Percentiles rank a stretch among this genome's conserved stretches.
Evolutionary conservation across 2,329 filamentous ascomycete species (phyloP).

Genomic region (Fusarium udum): DNA sequence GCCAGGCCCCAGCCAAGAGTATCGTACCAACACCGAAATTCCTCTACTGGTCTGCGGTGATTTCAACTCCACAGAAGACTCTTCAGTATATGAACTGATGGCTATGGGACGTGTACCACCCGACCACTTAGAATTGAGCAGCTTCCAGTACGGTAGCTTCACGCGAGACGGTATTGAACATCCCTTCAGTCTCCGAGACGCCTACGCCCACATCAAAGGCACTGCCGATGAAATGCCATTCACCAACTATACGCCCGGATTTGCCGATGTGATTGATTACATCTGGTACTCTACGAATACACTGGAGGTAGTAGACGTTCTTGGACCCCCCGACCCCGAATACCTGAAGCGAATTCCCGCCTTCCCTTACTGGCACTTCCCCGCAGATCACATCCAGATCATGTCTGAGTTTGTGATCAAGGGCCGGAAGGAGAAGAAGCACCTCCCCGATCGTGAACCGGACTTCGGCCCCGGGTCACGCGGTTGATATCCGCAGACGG

Average conservation of each 20-base stretch:
- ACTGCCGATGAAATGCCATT: slow-evolving; percentile 87
- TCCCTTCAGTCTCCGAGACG: slow-evolving; percentile 91
- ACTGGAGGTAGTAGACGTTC: slow-evolving; percentile 81
- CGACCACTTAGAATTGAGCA: slow-evolving; percentile 81
- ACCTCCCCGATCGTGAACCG: slow-evolving; percentile 68
- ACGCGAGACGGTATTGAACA: slow-evolving; percentile 92
- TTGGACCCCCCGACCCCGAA: slow-evolving; percentile 86
- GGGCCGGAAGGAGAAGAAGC: slow-evolving; percentile 82
- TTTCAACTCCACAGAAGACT: slow-evolving; percentile 90
- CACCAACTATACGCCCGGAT: slow-evolving; percentile 97
- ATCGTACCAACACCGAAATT: slow-evolving; percentile 85
- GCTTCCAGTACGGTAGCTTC: slow-evolving; percentile 90
- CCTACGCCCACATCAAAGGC: slow-evolving; percentile 84
- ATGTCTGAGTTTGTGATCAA: slow-evolving; percentile 92
- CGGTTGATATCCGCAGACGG: slow-evolving; percentile 37
- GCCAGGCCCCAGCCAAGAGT: slow-evolving; percentile 85
- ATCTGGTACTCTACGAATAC: slow-evolving; percentile 97
- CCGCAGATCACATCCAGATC: slow-evolving; percentile 89
- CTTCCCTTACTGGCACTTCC: slow-evolving; percentile 95
- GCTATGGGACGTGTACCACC: slow-evolving; percentile 80
- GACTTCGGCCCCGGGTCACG: slow-evolving; percentile 63
- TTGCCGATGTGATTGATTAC: slow-evolving; percentile 92
- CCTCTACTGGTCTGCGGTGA: slow-evolving; percentile 93
- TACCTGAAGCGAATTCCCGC: slow-evolving; percentile 89
- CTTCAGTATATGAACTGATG: slow-evolving; percentile 91